These are phyloP conservation scores for Leucosporidium yakuticum DNA, from an alignment of 768 basidiomycete genomes.

Conservation along the genomic window DNA sequence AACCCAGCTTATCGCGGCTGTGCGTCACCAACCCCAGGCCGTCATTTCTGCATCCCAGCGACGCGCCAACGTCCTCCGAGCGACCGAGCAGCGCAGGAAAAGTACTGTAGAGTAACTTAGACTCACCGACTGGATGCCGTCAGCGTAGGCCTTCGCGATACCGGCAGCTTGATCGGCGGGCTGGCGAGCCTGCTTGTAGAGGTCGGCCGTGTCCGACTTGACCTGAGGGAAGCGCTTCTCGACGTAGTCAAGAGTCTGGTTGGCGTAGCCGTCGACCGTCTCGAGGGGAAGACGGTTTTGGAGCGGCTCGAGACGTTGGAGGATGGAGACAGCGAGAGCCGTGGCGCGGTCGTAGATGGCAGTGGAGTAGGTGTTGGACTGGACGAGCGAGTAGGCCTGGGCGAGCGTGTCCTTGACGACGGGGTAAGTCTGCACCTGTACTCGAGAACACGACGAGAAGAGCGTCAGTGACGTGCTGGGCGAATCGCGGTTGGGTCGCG, in stretches of 20 bases:
- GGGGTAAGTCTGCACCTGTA: constrained; percentile 26
- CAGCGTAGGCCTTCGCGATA: constrained; percentile 5
- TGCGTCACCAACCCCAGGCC: neutral
- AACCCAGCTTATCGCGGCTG: neutral
- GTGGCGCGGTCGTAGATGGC: constrained; percentile 17
- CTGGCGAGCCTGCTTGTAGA: constrained; percentile 8
- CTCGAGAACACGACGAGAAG: neutral
- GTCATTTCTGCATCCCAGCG: neutral
- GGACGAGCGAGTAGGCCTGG: constrained; percentile 11
- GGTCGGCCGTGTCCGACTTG: constrained; percentile 23
- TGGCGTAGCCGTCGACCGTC: constrained; percentile 27
- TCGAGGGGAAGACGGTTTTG: constrained; percentile 27
- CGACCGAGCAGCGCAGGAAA: neutral
- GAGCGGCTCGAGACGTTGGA: constrained; percentile 20
- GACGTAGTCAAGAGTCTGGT: constrained; percentile 21
- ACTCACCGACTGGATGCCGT: constrained; percentile 16
- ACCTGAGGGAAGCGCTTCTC: constrained; percentile 31
- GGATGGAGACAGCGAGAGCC: constrained; percentile 11
- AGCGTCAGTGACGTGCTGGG: neutral
- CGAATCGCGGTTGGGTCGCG: too few species aligned
- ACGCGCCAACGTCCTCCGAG: too few species aligned
- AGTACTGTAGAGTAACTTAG: neutral
- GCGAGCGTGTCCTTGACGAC: constrained; percentile 29
- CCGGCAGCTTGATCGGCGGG: constrained; percentile 24
- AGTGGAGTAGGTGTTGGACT: constrained; percentile 9